Conservation (phyloP, 768 basidiomycete species). For the Panaeolus papilionaceus region DNA sequence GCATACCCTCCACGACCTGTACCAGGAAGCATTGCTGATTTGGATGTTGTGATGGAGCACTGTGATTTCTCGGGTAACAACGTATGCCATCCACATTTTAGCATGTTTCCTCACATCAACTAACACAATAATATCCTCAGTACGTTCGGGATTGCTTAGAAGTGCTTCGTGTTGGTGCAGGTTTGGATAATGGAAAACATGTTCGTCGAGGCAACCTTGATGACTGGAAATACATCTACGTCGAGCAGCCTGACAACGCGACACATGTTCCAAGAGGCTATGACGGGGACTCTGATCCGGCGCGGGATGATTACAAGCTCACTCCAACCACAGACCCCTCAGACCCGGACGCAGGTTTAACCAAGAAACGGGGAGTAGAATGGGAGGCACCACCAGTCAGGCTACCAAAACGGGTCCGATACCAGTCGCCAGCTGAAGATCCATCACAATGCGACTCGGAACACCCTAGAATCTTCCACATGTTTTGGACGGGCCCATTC, state of each 20-base stretch:
- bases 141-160: slow-evolving; percentile 98
- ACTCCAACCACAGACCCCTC: slow-evolving; percentile 28
- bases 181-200: slow-evolving; percentile 82
- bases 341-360: slow-evolving; percentile 61
- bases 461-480: slow-evolving; percentile 91
- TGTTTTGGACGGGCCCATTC: slow-evolving; percentile 99
- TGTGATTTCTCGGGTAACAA: slow-evolving; percentile 89
- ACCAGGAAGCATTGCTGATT: slow-evolving; percentile 84
- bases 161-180: slow-evolving; percentile 88
- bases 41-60: slow-evolving; percentile 90
- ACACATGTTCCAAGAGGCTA: slow-evolving; percentile 32
- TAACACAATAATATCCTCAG: slow-evolving; percentile 45
- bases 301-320: slow-evolving; percentile 19
- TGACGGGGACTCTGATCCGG: slow-evolving; percentile 49
- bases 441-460: slow-evolving; percentile 79
- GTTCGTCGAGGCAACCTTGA: slow-evolving; percentile 78
- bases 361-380: slow-evolving; percentile 63
- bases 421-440: slow-evolving; percentile 63
- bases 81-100: slow-evolving; percentile 42
- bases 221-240: slow-evolving; percentile 89
- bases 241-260: slow-evolving; percentile 56
- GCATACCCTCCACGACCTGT: slow-evolving; percentile 90
- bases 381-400: slow-evolving; percentile 61
- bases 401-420: slow-evolving; percentile 56
- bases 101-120: neutral